A percentile compares a stretch with the other conserved stretches of the same genome.
phyloP scores from a whole-genome alignment of 2,329 filamentous ascomycete species.

The Trematosphaeria pertusa region DNA sequence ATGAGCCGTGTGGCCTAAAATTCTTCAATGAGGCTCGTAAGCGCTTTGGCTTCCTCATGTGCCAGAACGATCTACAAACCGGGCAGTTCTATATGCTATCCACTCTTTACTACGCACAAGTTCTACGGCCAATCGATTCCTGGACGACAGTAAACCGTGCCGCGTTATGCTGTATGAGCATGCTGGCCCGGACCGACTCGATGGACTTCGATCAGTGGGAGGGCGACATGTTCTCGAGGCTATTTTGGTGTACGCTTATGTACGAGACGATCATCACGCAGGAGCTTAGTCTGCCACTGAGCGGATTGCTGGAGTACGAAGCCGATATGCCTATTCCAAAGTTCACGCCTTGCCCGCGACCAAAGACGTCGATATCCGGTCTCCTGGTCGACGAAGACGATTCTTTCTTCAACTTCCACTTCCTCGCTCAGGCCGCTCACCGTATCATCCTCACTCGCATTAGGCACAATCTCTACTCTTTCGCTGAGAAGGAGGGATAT shows the following conservation, averaged over 20 bases:
- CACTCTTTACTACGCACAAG: constrained; percentile 61
- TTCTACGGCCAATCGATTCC: constrained; percentile 60
- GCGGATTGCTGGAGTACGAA: constrained; percentile 59
- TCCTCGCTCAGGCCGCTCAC: constrained; percentile 63
- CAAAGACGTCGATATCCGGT: constrained; percentile 42
- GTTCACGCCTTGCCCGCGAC: constrained; percentile 55
- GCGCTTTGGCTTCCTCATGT: constrained; percentile 60
- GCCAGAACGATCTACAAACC: constrained; percentile 57
- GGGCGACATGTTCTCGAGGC: constrained; percentile 62
- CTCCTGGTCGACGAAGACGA: constrained; percentile 55
- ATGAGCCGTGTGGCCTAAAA: constrained; percentile 54
- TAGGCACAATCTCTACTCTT: constrained; percentile 59
- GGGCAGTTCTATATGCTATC: constrained; percentile 62
- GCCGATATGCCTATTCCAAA: constrained; percentile 61
- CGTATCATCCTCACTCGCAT: constrained; percentile 63
- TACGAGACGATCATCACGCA: constrained; percentile 64
- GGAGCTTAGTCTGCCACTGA: constrained; percentile 60
- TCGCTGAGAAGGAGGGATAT: constrained; percentile 49
- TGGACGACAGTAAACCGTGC: constrained; percentile 62
- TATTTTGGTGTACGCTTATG: constrained; percentile 64
- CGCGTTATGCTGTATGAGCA: constrained; percentile 56
- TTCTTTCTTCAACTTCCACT: constrained; percentile 64
- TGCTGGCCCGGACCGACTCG: constrained; percentile 53
- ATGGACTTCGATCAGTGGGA: constrained; percentile 60
- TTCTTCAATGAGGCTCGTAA: constrained; percentile 64